Evolutionary conservation across 345 rosid species (phyloP).

Genomic region (Geranium rotundifolium): DNA sequence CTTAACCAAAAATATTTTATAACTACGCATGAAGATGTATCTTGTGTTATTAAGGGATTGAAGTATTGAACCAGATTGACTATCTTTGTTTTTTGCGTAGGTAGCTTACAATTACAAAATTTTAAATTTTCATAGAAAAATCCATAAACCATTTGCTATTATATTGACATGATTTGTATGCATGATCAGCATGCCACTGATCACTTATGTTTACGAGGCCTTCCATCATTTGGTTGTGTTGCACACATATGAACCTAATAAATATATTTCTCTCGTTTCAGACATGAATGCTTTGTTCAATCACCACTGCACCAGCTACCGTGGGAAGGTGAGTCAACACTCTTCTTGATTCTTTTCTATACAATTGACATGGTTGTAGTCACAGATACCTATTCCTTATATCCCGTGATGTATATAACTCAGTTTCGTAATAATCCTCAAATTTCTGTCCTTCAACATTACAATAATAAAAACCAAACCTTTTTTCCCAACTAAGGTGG

Average conservation of each 20-base stretch:
- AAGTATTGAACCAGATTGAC: background rate
- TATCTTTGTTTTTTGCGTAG: background rate
- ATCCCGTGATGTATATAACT: too few species aligned
- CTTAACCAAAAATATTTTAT: background rate
- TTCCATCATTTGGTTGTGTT: background rate
- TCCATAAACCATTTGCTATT: background rate
- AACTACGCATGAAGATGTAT: background rate
- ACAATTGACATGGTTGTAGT: background rate
- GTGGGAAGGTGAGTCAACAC: conserved; percentile 58
- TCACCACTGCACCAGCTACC: conserved; percentile 51
- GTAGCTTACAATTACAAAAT: background rate
- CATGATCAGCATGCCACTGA: background rate
- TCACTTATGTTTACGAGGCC: background rate
- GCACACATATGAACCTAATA: conserved; percentile 5
- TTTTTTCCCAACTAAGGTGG: too few species aligned
- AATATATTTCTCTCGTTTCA: conserved; percentile 22
- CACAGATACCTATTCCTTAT: too few species aligned
- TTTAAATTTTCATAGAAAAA: too few species aligned
- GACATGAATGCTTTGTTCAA: conserved; percentile 76
- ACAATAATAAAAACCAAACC: too few species aligned
- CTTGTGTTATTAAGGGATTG: background rate
- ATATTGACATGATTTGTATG: background rate
- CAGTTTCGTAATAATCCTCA: too few species aligned
- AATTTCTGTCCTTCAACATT: too few species aligned
- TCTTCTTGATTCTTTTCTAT: conserved; percentile 5